These are phyloP conservation scores for Stagonosporopsis vannaccii DNA, from an alignment of 2,329 filamentous ascomycete species.

Conservation along the genomic window DNA sequence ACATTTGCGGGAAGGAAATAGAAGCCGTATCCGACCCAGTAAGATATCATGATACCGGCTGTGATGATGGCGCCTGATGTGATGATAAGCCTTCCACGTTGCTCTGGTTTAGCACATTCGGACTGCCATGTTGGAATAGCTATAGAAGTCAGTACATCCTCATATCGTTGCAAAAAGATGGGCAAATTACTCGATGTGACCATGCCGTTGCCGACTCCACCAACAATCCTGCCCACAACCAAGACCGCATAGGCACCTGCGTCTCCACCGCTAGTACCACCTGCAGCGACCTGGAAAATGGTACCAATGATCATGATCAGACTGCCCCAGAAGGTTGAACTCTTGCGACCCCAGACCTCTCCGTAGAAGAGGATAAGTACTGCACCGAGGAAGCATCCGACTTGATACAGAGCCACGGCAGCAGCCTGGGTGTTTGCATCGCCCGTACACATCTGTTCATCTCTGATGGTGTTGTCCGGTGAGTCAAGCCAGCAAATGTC, in stretches of 20 bases:
- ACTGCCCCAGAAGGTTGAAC: slow-evolving; percentile 29
- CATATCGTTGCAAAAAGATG: slow-evolving; percentile 1
- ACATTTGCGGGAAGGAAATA: slow-evolving; percentile 54
- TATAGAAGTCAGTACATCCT: slow-evolving; percentile 22
- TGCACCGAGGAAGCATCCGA: slow-evolving; percentile 53
- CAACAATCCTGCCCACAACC: slow-evolving; percentile 58
- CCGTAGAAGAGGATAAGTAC: slow-evolving; percentile 54
- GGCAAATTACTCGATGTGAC: slow-evolving; percentile 23
- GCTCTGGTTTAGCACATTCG: slow-evolving; percentile 55
- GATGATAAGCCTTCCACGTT: slow-evolving; percentile 56
- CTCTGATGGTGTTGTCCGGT: slow-evolving; percentile 15
- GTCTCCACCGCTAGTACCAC: slow-evolving; percentile 41
- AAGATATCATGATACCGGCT: slow-evolving; percentile 53
- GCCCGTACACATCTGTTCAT: slow-evolving; percentile 24
- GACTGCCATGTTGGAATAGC: slow-evolving; percentile 57
- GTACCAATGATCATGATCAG: slow-evolving; percentile 65
- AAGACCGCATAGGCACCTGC: slow-evolving; percentile 42
- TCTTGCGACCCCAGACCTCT: slow-evolving; percentile 61
- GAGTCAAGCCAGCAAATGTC: slow-evolving; percentile 25
- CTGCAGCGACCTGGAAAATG: slow-evolving; percentile 63
- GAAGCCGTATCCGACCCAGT: slow-evolving; percentile 53
- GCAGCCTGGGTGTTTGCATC: slow-evolving; percentile 25
- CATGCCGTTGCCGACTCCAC: slow-evolving; percentile 57
- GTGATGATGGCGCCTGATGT: slow-evolving; percentile 56
- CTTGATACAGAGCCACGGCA: slow-evolving; percentile 26